Evolutionary conservation across 2,329 filamentous ascomycete genomes (phyloP), one percentile per base, ranked within the genome.

Genomic region (Helminthosporium solani): DNA sequence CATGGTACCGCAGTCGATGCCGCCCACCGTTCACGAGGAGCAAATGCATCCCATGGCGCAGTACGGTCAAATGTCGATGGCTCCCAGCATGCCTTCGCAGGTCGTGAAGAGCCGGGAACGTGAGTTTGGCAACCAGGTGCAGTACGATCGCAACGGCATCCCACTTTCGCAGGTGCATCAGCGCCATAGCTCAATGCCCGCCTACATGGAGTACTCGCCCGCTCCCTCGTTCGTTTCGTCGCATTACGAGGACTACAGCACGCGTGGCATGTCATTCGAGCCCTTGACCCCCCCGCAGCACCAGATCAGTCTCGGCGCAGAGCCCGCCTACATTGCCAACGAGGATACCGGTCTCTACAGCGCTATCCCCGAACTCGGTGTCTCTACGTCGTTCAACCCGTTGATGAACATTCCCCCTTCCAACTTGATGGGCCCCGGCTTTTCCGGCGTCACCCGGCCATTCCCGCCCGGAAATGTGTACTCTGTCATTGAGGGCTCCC

Each of bases 211-310:
- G 73, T 99, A 97, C 77, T 99, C 94, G 14, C 94, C 94, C 42
- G 94, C 94, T 0, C 94, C 94, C 2, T 97, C 94, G 1, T 97
- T 97, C 65, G 91, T 96, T 42, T 97, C 94, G n/a, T 97, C 94
- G 1, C 91, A 96, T 64, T 96, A 92, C 63, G 94, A 97, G 68
- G 92, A 97, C 70, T 99, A 96, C 78, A 95, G 90, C 81, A 92
- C 91, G 68, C 87, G 94, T 47, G 94, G 90, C 41, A 84, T 97
- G 63, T 97, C 92, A 2, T 99, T 92, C 68, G 94, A 99, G 78
- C 94, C 94, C 42, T 84, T 99, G 59, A 99, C 94, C 0, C 94
- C 94, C 47, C 94, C 94, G 14, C 94, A 97, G 70, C 90, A 96
- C 72, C 83, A 88, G 12, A 75, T 94, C 48, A 85, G 82, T 52